Percentiles rank a stretch among this genome's conserved stretches.
Evolutionary conservation across 352 stramenopile genomes (phyloP).

Genomic region (Elongisporangium senticosum): DNA sequence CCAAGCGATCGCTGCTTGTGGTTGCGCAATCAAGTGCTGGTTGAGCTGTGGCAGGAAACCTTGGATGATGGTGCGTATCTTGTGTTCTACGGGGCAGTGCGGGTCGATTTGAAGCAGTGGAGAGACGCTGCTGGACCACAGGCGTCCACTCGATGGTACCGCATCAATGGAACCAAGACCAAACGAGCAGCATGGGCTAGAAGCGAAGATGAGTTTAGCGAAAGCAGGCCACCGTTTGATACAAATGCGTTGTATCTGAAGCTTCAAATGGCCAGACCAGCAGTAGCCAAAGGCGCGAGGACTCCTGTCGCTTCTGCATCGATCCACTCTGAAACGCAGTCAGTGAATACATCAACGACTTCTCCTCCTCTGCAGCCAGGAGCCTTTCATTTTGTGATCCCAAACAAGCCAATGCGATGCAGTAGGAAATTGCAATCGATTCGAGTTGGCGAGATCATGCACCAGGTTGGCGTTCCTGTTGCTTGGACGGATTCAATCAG

Average conservation of each 20-base stretch:
- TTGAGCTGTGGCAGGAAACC: neutral
- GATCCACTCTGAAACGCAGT: neutral
- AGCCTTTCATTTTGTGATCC: conserved; percentile 29
- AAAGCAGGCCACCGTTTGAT: neutral
- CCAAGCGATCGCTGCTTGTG: neutral
- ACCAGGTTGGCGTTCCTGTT: conserved; percentile 20
- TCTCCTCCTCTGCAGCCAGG: neutral
- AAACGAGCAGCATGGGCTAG: neutral
- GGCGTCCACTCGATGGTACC: neutral
- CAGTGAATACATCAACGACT: neutral
- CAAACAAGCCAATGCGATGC: conserved; percentile 12
- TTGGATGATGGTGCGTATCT: neutral
- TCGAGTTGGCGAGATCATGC: conserved; percentile 26
- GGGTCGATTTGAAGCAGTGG: neutral
- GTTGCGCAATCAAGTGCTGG: neutral
- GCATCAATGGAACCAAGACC: neutral
- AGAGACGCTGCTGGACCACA: neutral
- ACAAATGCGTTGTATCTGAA: neutral
- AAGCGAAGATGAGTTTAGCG: neutral
- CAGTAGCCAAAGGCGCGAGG: neutral
- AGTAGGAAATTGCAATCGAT: conserved; percentile 16
- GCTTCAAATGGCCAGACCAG: neutral
- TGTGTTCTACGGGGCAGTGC: neutral
- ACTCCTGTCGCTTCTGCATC: neutral
- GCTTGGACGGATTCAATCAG: neutral